Evolutionary conservation across 2,329 filamentous ascomycete genomes (phyloP), one percentile per base, ranked within the genome.

Genomic region (Fusarium guadeloupense): DNA sequence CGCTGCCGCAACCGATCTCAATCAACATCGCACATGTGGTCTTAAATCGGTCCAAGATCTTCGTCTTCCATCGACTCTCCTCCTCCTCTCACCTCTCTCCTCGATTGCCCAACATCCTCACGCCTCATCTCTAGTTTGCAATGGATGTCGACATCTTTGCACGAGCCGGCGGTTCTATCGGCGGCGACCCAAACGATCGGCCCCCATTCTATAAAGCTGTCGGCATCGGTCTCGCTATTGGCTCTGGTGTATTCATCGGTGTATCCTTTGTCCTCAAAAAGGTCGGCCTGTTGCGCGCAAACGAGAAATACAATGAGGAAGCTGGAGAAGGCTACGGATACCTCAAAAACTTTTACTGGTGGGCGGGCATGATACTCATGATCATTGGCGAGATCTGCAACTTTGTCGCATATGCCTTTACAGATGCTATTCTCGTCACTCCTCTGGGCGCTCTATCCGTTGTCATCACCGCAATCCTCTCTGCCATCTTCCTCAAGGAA

Each of bases 261-360:
- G 84, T 90, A 13, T 98, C 94, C 0, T 99, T 98, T 75, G 93
- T 98, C 23, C 79, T 99, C 71, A 98, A 98, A 78, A 99, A 99
- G 79, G 83, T 91, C 56, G 95, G 95, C 5, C 78, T 99, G 67
- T 82, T 99, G 59, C 93, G 88, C 74, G 94, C 95, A 44, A 99
- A 98, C 76, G 88, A 91, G 69, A 98, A 98, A 76, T 98, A 98
- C 81, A 90, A 96, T 60, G 93, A 98, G 77, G 92, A 91, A 65
- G 93, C 95, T 1, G 95, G 95, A 57, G 94, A 98, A 76, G 95
- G 95, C 52, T 98, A 98, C 75, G 93, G 94, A 60, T 99, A 98
- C 75, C 86, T 99, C 69, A 97, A 96, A 80, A 98, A 98, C 71
- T 82, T 82, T 17, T 97, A 85, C 80, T 99, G 95, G 95, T 99